Percentiles rank a stretch among this genome's conserved stretches.
phyloP scores from a whole-genome alignment of 2,329 filamentous ascomycete species.

The Penicillium sp. region DNA sequence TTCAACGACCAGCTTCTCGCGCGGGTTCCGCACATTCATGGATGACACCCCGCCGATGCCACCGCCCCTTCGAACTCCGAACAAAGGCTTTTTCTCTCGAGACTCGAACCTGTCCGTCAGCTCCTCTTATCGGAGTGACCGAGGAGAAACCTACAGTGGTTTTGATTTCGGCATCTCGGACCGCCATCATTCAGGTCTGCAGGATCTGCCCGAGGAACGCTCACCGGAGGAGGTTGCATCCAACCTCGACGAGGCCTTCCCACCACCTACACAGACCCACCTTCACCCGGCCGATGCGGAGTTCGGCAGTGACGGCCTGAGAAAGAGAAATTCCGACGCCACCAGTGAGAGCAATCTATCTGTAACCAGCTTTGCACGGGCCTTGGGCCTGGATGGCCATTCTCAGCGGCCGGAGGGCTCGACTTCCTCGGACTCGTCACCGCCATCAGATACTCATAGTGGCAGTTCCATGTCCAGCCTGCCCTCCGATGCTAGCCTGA shows the following conservation, averaged over 20 bases:
- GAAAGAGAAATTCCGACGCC: conserved; percentile 28
- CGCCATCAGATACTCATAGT: conserved; percentile 56
- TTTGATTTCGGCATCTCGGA: conserved; percentile 30
- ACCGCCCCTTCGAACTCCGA: conserved; percentile 22
- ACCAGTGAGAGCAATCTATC: conserved; percentile 32
- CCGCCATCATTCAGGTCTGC: conserved; percentile 15
- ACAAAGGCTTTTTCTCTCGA: conserved; percentile 17
- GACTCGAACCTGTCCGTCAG: conserved; percentile 26
- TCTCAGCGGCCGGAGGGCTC: conserved; percentile 63
- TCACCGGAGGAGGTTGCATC: conserved; percentile 12
- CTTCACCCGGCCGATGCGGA: conserved; percentile 23
- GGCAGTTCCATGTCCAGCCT: conserved; percentile 61
- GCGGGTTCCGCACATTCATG: conserved; percentile 27
- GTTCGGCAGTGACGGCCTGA: conserved; percentile 5
- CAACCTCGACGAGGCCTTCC: conserved; percentile 21
- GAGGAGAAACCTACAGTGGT: conserved; percentile 25
- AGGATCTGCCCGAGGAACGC: conserved; percentile 20
- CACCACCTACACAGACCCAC: conserved; percentile 13
- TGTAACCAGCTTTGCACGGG: conserved; percentile 39
- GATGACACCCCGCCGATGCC: conserved; percentile 36
- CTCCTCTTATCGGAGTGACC: conserved; percentile 19
- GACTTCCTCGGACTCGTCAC: conserved; percentile 58
- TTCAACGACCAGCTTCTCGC: conserved; percentile 31
- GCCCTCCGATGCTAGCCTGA: conserved; percentile 40
- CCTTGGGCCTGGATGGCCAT: conserved; percentile 51